Conservation (phyloP, 495 filamentous ascomycete genomes). For the Aspergillus olivimuriae region DNA sequence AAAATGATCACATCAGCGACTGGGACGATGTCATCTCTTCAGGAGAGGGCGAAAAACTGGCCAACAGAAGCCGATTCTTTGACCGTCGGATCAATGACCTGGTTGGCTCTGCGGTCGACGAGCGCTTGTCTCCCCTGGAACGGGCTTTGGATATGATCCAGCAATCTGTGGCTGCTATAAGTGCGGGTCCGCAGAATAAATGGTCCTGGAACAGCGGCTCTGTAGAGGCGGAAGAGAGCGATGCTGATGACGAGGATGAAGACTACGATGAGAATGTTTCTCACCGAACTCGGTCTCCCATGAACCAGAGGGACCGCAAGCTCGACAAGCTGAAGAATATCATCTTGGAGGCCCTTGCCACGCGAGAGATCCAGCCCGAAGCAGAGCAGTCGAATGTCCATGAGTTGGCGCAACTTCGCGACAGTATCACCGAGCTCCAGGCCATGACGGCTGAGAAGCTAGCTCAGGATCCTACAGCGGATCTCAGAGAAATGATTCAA, state of each 20-base stretch:
- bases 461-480: constrained; percentile 30
- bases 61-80: constrained; percentile 70
- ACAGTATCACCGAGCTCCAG: constrained; percentile 55
- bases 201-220: constrained; percentile 51
- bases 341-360: constrained; percentile 70
- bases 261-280: constrained; percentile 44
- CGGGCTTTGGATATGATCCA: constrained; percentile 69
- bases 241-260: constrained; percentile 94
- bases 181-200: constrained; percentile 30
- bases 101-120: constrained; percentile 70
- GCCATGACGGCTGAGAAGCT: constrained; percentile 33
- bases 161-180: constrained; percentile 50
- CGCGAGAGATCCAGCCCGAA: constrained; percentile 37
- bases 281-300: constrained; percentile 49
- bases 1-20: constrained; percentile 68
- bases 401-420: constrained; percentile 47
- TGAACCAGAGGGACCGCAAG: constrained; percentile 65
- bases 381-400: constrained; percentile 32
- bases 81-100: constrained; percentile 81
- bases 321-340: constrained; percentile 76
- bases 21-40: constrained; percentile 86
- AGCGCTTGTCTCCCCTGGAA: constrained; percentile 72
- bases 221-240: constrained; percentile 65
- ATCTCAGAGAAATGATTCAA: constrained; percentile 42
- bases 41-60: constrained; percentile 73